Conservation (phyloP, 352 stramenopile genomes). For the Saprolegnia diclina region DNA sequence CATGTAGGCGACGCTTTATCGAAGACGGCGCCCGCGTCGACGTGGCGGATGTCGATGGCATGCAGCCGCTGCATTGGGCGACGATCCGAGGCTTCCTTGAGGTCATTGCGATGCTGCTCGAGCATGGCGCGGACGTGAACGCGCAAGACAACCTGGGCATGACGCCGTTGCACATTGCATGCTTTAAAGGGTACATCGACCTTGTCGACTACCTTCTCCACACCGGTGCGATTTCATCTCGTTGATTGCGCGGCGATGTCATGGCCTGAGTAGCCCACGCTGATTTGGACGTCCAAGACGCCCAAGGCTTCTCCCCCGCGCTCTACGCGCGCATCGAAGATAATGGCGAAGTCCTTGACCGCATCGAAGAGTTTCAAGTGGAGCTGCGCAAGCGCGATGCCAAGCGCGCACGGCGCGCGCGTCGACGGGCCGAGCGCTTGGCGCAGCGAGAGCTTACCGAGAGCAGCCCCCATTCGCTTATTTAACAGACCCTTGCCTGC, state of each 20-base stretch:
- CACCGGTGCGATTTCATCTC: slow-evolving; percentile 27
- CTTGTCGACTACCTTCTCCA: slow-evolving; percentile 66
- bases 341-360: slow-evolving; percentile 54
- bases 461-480: slow-evolving; percentile 19
- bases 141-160: slow-evolving; percentile 56
- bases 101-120: slow-evolving; percentile 59
- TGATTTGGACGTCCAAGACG: slow-evolving; percentile 45
- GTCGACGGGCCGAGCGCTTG: slow-evolving; percentile 8
- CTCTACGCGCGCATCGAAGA: slow-evolving; percentile 66
- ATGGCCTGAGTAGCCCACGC: not conserved
- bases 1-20: slow-evolving; percentile 34
- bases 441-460: not conserved
- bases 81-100: slow-evolving; percentile 65
- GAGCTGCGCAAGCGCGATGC: slow-evolving; percentile 30
- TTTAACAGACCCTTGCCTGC: slow-evolving; percentile 3
- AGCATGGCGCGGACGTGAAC: slow-evolving; percentile 52
- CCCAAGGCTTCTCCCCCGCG: slow-evolving; percentile 58
- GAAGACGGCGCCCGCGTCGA: slow-evolving; percentile 52
- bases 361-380: slow-evolving; percentile 46
- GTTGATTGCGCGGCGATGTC: not conserved
- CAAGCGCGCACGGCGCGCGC: slow-evolving; percentile 1
- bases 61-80: slow-evolving; percentile 62
- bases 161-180: slow-evolving; percentile 64
- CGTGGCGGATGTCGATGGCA: slow-evolving; percentile 48
- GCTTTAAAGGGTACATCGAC: slow-evolving; percentile 63